These are phyloP conservation scores for Leccinum fibrillosum DNA, from an alignment of 768 basidiomycete species.

Conservation along the genomic window DNA sequence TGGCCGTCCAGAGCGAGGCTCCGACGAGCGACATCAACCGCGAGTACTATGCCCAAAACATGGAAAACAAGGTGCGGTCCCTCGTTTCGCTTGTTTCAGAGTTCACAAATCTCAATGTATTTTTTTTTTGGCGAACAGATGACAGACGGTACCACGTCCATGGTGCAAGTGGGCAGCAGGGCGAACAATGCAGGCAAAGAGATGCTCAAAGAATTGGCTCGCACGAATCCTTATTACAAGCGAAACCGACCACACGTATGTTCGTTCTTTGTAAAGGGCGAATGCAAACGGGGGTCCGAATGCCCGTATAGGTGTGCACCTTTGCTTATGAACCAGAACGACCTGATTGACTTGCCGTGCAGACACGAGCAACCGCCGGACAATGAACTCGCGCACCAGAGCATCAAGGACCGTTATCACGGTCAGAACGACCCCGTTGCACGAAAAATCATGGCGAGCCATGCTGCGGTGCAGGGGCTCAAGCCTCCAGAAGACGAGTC, in stretches of 20 bases:
- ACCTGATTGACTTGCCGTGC: constrained; percentile 5
- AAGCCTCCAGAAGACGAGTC: constrained; percentile 85
- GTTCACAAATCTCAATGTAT: not conserved
- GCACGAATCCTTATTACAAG: constrained; percentile 97
- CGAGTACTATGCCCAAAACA: constrained; percentile 91
- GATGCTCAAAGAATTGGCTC: constrained; percentile 92
- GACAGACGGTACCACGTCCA: constrained; percentile 60
- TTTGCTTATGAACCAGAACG: not conserved
- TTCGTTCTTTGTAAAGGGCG: constrained; percentile 93
- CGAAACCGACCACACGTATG: constrained; percentile 93
- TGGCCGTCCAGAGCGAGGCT: constrained; percentile 80
- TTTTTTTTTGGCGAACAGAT: constrained; percentile 44
- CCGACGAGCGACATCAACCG: constrained; percentile 97
- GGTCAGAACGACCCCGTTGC: constrained; percentile 94
- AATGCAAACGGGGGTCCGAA: constrained; percentile 86
- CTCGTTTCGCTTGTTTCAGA: not conserved
- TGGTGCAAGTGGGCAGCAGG: constrained; percentile 51
- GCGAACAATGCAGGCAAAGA: constrained; percentile 86
- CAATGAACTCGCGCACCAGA: constrained; percentile 85
- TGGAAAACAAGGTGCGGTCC: constrained; percentile 67
- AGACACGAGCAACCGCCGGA: constrained; percentile 89
- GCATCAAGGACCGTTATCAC: constrained; percentile 91
- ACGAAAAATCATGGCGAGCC: constrained; percentile 75
- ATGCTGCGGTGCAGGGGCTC: constrained; percentile 80
- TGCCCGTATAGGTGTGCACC: constrained; percentile 78